These are phyloP conservation scores for Candolleomyces aberdarensis DNA, from an alignment of 768 basidiomycete genomes.

Conservation along the genomic window DNA sequence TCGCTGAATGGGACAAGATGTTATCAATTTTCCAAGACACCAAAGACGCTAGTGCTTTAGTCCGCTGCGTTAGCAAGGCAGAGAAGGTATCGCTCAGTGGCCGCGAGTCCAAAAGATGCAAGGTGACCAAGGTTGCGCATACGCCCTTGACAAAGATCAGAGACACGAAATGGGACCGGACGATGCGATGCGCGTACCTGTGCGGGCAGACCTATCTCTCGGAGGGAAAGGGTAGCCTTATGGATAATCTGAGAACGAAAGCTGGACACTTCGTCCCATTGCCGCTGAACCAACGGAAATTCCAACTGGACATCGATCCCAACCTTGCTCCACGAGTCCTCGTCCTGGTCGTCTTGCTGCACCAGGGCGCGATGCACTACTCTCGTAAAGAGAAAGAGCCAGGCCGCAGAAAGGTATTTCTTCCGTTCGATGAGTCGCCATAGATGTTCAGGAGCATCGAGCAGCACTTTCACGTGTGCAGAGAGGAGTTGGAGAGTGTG, in stretches of 20 bases:
- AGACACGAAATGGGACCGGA: neutral
- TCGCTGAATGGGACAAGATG: neutral
- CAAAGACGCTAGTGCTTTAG: constrained; percentile 41
- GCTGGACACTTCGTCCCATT: constrained; percentile 88
- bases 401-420: constrained; percentile 78
- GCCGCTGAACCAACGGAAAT: constrained; percentile 85
- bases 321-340: constrained; percentile 53
- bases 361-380: constrained; percentile 79
- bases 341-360: constrained; percentile 61
- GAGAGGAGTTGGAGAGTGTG: constrained; percentile 71
- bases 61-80: constrained; percentile 69
- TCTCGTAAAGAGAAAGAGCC: constrained; percentile 82
- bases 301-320: constrained; percentile 77
- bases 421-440: constrained; percentile 85
- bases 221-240: constrained; percentile 76
- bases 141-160: constrained; percentile 44
- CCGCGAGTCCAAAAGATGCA: constrained; percentile 87
- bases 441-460: constrained; percentile 89
- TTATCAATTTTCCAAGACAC: constrained; percentile 6
- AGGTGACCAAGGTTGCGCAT: constrained; percentile 75
- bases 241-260: constrained; percentile 89
- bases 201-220: constrained; percentile 42
- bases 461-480: constrained; percentile 85
- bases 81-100: constrained; percentile 72
- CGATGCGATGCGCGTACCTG: neutral